Base-by-base conservation (phyloP, 345 rosid genomes). In the Populus ilicifolia region DNA sequence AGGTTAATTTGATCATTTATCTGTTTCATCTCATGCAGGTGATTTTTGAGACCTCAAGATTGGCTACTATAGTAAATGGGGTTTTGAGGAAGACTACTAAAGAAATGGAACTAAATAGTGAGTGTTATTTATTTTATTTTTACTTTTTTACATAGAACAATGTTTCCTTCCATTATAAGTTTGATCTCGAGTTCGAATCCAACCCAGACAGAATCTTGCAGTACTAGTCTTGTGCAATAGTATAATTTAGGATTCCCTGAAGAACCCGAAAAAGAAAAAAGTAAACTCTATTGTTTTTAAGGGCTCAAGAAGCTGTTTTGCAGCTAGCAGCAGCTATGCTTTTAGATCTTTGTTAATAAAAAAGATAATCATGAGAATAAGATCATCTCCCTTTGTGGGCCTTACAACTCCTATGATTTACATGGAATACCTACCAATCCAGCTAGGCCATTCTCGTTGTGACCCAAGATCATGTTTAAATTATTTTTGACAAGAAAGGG, bases 1-100 rank as follows among this genome's bases (percentile, higher is more conserved):
- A 72, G n/a, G 8, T 25, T 48, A 18, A 73, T 25, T 35, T 38
- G 35, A 2, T 21, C 69, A n/a, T 10, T 36, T 2, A 63, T 75
- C 21, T 61, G 11, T 29, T 48, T 20, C 33, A 12, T 0, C 1
- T 13, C 9, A 33, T 75, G 74, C 81, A 92, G 97, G 94, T 91
- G 77, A 89, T 91, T 12, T 84, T 82, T 72, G 96, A 93, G 87
- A 91, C 97, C 59, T 91, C 91, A 65, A 89, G 96, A 83, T 80
- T 93, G 81, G 97, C 96, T 76, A 89, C 97, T 8, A 75, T 91
- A 46, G 92, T 91, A 36, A 93, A 93, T 77, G 97, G 97, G 30
- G 94, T 93, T 73, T 68, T 93, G 74, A 91, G 97, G 88, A 89
- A 93, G 78, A 89, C 94, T 8, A 91, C 91, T 67, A 73, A 78